Conservation (phyloP, 306 rosid genomes). For the Cercis canadensis region DNA sequence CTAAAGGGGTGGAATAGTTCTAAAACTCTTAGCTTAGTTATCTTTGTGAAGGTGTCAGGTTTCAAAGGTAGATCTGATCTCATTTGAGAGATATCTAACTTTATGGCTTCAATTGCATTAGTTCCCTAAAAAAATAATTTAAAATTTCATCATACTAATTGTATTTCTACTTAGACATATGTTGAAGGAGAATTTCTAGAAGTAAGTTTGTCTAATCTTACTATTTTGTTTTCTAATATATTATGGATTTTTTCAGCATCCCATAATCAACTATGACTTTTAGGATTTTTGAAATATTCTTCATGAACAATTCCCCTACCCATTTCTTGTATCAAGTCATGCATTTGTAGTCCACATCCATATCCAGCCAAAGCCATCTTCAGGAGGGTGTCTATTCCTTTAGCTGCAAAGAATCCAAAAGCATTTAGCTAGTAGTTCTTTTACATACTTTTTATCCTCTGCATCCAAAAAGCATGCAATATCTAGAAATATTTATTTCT, state of each 20-base stretch:
- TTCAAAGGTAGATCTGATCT: background rate
- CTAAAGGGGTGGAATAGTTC: background rate
- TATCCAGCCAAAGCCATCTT: conserved; percentile 31
- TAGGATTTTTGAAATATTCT: conserved; percentile 32
- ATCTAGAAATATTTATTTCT: conserved; percentile 19
- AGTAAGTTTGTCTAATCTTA: too few species aligned
- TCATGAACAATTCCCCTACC: conserved; percentile 35
- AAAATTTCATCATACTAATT: too few species aligned
- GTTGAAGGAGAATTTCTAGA: too few species aligned
- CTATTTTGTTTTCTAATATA: conserved; percentile 17
- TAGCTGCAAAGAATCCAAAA: background rate
- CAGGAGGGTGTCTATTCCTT: conserved; percentile 20
- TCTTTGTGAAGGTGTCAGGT: background rate
- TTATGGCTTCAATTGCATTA: background rate
- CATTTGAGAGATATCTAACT: background rate
- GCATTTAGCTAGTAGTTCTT: background rate
- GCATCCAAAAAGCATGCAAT: conserved; percentile 41
- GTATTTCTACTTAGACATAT: too few species aligned
- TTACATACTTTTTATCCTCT: conserved; percentile 1
- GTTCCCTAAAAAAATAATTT: conserved; percentile 29
- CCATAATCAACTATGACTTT: conserved; percentile 39
- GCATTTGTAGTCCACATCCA: conserved; percentile 24
- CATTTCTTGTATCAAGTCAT: conserved; percentile 38
- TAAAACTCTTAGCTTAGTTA: conserved; percentile 6
- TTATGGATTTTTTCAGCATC: background rate